Evolutionary conservation across 2,329 filamentous ascomycete species (phyloP), one percentile per base, ranked within the genome.

Genomic region (Hypoxylon sp.): DNA sequence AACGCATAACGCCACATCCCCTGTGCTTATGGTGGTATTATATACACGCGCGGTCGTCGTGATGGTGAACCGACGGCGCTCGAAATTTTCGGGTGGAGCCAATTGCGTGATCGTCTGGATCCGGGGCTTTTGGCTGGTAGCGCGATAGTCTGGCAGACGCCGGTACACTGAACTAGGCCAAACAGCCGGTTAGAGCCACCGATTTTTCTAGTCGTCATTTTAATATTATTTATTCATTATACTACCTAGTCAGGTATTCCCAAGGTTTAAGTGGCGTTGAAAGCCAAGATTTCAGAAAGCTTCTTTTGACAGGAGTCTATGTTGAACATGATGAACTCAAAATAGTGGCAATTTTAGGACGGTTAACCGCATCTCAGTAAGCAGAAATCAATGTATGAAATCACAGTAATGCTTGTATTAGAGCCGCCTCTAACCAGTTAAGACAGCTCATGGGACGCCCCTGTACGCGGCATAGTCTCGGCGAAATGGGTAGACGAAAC

Each of bases 31-130:
- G 11, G 52, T 55, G 28, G 49, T 34, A 57, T 60, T 62, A 65
- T 65, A 62, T 68, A 64, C 32, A 48, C 41, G 32, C 59, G 55
- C 60, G 23, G n/a, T 21, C 43, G 62, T 56, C 56, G 49, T 41
- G 49, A 58, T 48, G 28, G 34, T 45, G 53, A 43, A 43, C 13
- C 28, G 48, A 55, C 48, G 43, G 13, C 38, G 32, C 41, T 38
- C 46, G 60, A 69, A 69, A 67, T 63, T 69, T 69, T 67, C 60
- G 38, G 19, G 63, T 67, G 67, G 64, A 63, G 52, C 56, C 55
- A 48, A 69, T 69, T 67, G 67, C 67, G 67, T 69, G 67, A 64
- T 69, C 25, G 60, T 63, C 62, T 68, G 59, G 66, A 68, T 63
- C 58, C 66, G 43, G 63, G 49, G 38, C 5, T 66, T 66, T 66